Percentiles rank a stretch among this genome's conserved stretches.
phyloP scores from a whole-genome alignment of 2,329 filamentous ascomycete genomes.

The Fusarium secorum region DNA sequence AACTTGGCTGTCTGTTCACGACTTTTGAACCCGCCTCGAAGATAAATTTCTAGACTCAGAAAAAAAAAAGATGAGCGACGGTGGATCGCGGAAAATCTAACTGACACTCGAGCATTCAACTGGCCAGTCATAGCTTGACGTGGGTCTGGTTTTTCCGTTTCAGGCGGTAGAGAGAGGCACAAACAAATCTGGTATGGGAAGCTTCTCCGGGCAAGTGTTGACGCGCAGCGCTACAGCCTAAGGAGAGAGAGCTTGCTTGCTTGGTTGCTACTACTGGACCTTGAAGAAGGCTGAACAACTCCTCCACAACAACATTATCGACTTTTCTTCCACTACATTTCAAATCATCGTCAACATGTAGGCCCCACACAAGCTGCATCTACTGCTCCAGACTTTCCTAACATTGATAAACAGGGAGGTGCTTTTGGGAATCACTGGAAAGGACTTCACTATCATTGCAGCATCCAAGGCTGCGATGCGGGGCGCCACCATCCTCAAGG shows the following conservation, averaged over 20 bases:
- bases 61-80: constrained; percentile 54
- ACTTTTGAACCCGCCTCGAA: constrained; percentile 43
- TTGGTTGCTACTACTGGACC: constrained; percentile 37
- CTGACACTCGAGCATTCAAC: background rate
- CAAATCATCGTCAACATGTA: constrained; percentile 39
- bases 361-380: constrained; percentile 23
- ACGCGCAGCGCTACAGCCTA: constrained; percentile 53
- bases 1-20: constrained; percentile 40
- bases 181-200: constrained; percentile 34
- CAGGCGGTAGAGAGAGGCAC: constrained; percentile 47
- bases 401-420: constrained; percentile 76
- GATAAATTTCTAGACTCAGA: constrained; percentile 42
- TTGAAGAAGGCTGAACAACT: constrained; percentile 37
- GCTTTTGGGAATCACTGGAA: constrained; percentile 95
- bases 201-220: constrained; percentile 40
- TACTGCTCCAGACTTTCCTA: constrained; percentile 19
- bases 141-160: constrained; percentile 46
- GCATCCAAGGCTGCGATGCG: constrained; percentile 98
- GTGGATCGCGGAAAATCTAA: constrained; percentile 40
- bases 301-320: constrained; percentile 29
- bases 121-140: constrained; percentile 37
- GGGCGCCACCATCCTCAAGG: constrained; percentile 94
- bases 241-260: constrained; percentile 41
- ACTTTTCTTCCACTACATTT: constrained; percentile 17
- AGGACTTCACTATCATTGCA: constrained; percentile 98